phyloP scores from a whole-genome alignment of 2,329 filamentous ascomycete genomes.

The Orbilia javanica region DNA sequence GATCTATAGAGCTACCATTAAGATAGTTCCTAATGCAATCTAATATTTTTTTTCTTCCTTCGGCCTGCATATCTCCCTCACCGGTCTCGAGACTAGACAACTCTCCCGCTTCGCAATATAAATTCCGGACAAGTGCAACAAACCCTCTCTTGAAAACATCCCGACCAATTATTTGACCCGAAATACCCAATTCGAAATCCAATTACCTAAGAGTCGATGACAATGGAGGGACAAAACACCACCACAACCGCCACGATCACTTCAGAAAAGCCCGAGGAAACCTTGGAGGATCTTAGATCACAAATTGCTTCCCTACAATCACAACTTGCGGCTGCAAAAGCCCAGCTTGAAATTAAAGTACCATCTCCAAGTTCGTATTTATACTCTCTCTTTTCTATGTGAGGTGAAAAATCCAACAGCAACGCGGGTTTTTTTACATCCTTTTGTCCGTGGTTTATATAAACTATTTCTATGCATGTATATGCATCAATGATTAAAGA shows the following conservation, averaged over 20 bases:
- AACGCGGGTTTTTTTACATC: constrained; percentile 33
- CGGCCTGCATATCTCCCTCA: too few species aligned
- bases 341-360: constrained; percentile 25
- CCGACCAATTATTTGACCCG: not conserved
- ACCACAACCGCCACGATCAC: not conserved
- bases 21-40: too few species aligned
- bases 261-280: not conserved
- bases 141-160: not conserved
- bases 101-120: too few species aligned
- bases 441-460: constrained; percentile 19
- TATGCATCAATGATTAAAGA: too few species aligned
- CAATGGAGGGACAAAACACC: constrained; percentile 6
- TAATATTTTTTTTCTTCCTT: too few species aligned
- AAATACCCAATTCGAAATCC: not conserved
- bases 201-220: not conserved
- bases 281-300: constrained; percentile 29
- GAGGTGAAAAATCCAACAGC: constrained; percentile 41
- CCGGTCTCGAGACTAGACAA: too few species aligned
- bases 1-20: too few species aligned
- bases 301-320: constrained; percentile 39
- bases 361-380: not conserved
- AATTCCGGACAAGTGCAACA: not conserved
- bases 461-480: not conserved
- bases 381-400: not conserved
- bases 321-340: constrained; percentile 47